phyloP scores from a whole-genome alignment of 2,329 filamentous ascomycete species.

The Botrytis deweyae region DNA sequence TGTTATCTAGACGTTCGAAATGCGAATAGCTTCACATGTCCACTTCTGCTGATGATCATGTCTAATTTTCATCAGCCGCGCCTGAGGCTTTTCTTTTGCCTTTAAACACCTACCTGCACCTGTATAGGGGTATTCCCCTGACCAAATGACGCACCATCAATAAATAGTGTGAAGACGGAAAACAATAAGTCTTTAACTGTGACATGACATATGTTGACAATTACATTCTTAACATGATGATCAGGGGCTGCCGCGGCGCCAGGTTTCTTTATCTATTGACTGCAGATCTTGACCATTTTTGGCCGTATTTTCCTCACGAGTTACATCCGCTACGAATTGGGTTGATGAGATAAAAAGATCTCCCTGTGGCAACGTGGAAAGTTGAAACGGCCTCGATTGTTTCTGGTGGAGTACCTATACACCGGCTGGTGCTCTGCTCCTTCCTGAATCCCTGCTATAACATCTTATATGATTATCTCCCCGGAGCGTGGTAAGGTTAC shows the following conservation, averaged over 20 bases:
- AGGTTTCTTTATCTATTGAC: not conserved
- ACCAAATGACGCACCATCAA: not conserved
- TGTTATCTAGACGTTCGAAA: not conserved
- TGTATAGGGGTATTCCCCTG: not conserved
- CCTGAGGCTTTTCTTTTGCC: not conserved
- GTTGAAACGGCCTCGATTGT: not conserved
- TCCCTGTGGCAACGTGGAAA: not conserved
- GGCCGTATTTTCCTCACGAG: not conserved
- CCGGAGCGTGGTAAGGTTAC: not conserved
- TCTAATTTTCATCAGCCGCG: not conserved
- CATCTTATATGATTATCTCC: not conserved
- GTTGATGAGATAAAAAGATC: not conserved
- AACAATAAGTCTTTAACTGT: not conserved
- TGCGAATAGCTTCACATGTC: not conserved
- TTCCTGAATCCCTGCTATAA: not conserved
- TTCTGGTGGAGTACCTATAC: not conserved
- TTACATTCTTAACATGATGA: not conserved
- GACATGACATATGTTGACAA: not conserved
- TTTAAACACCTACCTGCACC: not conserved
- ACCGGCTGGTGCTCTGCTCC: not conserved
- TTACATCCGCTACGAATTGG: not conserved
- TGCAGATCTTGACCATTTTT: not conserved
- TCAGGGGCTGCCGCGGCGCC: not conserved
- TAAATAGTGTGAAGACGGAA: not conserved
- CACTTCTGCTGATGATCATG: not conserved